Base-by-base conservation (phyloP, 768 basidiomycete species). In the Coprinopsis marcescibilis region DNA sequence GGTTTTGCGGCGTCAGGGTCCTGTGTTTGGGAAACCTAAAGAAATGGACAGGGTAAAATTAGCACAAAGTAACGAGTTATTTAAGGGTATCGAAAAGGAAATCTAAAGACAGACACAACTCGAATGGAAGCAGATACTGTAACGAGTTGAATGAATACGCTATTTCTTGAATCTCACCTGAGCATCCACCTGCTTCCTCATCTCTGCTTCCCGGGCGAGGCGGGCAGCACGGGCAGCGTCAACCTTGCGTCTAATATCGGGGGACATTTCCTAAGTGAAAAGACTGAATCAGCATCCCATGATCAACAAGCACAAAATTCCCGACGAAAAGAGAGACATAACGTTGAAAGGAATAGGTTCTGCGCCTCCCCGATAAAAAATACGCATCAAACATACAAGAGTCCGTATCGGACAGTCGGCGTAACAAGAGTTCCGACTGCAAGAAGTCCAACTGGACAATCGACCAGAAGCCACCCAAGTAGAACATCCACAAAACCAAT, bases 201-300 rank as follows among this genome's bases (percentile, higher is more conserved):
- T 69, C 48, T 73, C 75, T 39, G 67, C 67, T 65, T 83, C 83
- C 58, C 73, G 68, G 3, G 73, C 71, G 10, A 73, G 53, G 24
- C 83, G 72, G 6, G 73, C 64, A 13, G 72, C 72, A 27, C 78
- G 73, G 46, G 72, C 68, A 2, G 75, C 75, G 54, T 85, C 83
- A 14, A 85, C 83, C 54, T 76, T 77, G 38, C 76, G 72, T 53
- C 71, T 73, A 51, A 84, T 60, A 65, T 81, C 80, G 52, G 83
- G 83, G 17, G 83, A 72, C 71, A 85, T 70, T 59, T 71, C 66
- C 82, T 84, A 43, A 35, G 30, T 37, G 35, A 43, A 43, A 54
- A 42, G 43, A 24, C 35, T 44, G 38, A 33, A 47, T 51, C 48
- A 49, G 15, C 12, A 32, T 14, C 10, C 13, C 39, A 24, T 21